Evolutionary conservation across 306 rosid genomes (phyloP), one percentile per base, ranked within the genome.

Genomic region (Dicorynia guianensis): DNA sequence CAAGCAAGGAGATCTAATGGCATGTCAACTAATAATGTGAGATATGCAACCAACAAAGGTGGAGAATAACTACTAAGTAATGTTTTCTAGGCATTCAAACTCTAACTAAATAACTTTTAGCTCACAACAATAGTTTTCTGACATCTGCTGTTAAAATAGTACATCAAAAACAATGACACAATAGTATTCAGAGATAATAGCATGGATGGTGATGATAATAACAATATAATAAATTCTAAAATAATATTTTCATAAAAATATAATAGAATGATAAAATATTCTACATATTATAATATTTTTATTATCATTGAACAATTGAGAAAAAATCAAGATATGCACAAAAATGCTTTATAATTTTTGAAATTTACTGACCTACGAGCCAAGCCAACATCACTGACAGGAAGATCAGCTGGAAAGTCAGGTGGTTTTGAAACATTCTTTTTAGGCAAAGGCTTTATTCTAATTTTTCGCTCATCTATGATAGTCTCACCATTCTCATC

Each of bases 401-500:
- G 97, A 82, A 83, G 92, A 75, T 87, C 92, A 71, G 71, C 85
- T 5, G 85, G 88, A 77, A 80, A 79, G 71, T 77, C 83, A 55
- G 89, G 79, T 67, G 92, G 87, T 60, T 70, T 87, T 1, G 91
- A 79, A 84, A 74, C 76, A 72, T 54, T 76, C 90, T 81, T 95
- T 82, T 92, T 87, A 34, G 97, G 97, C 84, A 95, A 89, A 67
- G 97, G 83, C 86, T 90, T 92, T 85, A 95, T 95, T 85, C 99
- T 92, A 86, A 92, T 95, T 87, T 95, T 95, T 47, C 99, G 97
- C 65, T 95, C 99, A 72, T 90, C 97, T 72, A 92, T 87, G 79
- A 90, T 79, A 38, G 97, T 95, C 87, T 95, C 99, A 2, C 99
- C 99, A 81, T 95, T 95, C 81, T 95, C 99, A 89, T 95, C 99